Evolutionary conservation across 2,329 filamentous ascomycete species (phyloP), one percentile per base, ranked within the genome.

Genomic region (Fusarium staphyleae): DNA sequence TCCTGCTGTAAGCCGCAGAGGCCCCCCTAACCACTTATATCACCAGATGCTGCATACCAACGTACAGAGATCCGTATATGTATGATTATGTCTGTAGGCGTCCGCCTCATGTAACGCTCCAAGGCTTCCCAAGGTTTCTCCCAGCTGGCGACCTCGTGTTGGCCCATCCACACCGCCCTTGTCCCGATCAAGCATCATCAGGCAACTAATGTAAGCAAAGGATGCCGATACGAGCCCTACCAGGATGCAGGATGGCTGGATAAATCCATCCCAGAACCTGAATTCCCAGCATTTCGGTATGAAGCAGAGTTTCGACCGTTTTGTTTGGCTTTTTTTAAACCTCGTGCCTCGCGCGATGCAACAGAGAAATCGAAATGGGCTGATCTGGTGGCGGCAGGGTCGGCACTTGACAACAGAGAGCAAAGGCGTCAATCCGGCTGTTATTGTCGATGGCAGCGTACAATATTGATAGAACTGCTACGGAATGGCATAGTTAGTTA

Each of bases 201-300:
- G n/a, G n/a, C n/a, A 39, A 36, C 44, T 36, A 24, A 51, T 52
- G 48, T 36, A 44, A 52, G 55, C 55, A 58, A 28, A 48, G 30
- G 47, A 48, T 47, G 53, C 57, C 44, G 53, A 61, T 62, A 61
- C 57, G 57, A 61, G 57, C 53, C 57, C 49, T 61, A 61, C 30
- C 34, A 33, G n/a, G n/a, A 24, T 24, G n/a, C n/a, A n/a, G n/a
- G n/a, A 24, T 24, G 22, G 30, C 29, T 24, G 28, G n/a, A n/a
- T n/a, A n/a, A 24, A 7, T 19, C 29, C 36, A 48, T 24, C 55
- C 22, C 5, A 54, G 53, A 44, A 48, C 37, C 2, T n/a, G 32
- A 34, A 11, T 16, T 16, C 14, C 4, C 4, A 54, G 48, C n/a
- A 57, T 58, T 28, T 48, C 37, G 16, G 34, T 39, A 57, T 56